A percentile compares a stretch with the other conserved stretches of the same genome.
Conservation (phyloP, 371 early-diverging fungal species). For the Catenaria anguillulae region DNA sequence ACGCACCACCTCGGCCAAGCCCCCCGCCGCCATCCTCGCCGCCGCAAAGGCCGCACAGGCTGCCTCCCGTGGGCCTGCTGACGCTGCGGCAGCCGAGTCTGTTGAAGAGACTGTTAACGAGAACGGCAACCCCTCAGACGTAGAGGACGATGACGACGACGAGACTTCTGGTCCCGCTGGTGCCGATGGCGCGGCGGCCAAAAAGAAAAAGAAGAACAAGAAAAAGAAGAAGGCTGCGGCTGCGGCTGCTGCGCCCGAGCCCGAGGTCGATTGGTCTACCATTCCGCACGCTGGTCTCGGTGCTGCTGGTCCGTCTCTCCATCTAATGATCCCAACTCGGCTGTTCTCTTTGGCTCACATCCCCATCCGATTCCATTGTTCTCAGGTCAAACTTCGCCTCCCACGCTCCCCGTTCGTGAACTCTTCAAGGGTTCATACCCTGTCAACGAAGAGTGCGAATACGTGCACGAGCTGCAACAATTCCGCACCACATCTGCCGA, state of each 20-base stretch:
- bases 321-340: neutral
- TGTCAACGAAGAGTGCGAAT: constrained; percentile 53
- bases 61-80: neutral
- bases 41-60: neutral
- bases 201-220: constrained; percentile 16
- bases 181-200: neutral
- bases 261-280: constrained; percentile 7
- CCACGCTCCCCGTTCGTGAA: constrained; percentile 59
- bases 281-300: constrained; percentile 10
- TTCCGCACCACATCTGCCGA: constrained; percentile 67
- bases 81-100: neutral
- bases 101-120: neutral
- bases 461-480: constrained; percentile 54
- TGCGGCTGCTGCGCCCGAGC: neutral
- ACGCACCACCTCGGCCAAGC: neutral
- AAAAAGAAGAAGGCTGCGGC: constrained; percentile 24
- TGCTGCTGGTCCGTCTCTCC: neutral
- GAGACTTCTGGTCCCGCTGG: neutral
- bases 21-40: neutral
- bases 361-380: neutral
- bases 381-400: constrained; percentile 39
- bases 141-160: constrained; percentile 1
- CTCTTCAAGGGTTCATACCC: constrained; percentile 54
- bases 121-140: no score
- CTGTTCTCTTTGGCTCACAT: neutral